A percentile compares a stretch with the other conserved stretches of the same genome.
These are phyloP conservation scores for Syzygium aqueum DNA, from an alignment of 345 rosid genomes.

Conservation along the genomic window DNA sequence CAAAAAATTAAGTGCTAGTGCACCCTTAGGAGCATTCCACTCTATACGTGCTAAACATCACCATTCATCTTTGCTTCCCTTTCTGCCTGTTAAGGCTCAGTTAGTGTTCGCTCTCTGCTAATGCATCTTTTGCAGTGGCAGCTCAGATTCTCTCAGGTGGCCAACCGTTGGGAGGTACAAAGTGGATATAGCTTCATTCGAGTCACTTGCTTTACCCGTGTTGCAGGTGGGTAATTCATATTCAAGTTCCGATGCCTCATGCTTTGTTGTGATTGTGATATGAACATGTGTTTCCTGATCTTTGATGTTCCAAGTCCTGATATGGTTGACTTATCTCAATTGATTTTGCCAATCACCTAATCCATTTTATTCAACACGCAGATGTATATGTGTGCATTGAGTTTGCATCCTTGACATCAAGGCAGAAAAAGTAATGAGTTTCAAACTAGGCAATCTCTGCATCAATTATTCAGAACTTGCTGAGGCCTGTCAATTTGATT, in stretches of 20 bases:
- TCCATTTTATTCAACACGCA: not conserved
- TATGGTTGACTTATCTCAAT: not conserved
- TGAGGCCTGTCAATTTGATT: not conserved
- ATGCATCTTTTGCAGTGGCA: conserved; percentile 15
- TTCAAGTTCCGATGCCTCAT: too few relatives aligned
- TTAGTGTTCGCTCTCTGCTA: not conserved
- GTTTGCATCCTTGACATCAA: not conserved
- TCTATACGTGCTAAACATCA: not conserved
- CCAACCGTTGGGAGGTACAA: conserved; percentile 64
- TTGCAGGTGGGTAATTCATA: conserved; percentile 34
- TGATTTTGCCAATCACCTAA: not conserved
- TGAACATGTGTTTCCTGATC: not conserved
- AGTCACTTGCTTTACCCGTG: conserved; percentile 59
- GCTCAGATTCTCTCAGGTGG: conserved; percentile 50
- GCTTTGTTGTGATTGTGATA: not conserved
- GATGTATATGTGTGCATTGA: not conserved
- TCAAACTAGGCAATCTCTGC: not conserved
- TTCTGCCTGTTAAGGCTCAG: not conserved
- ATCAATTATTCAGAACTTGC: not conserved
- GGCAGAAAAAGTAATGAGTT: not conserved
- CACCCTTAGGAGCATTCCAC: not conserved
- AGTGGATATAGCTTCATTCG: conserved; percentile 59
- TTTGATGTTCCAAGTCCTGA: not conserved
- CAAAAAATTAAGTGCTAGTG: not conserved
- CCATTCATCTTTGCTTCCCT: not conserved